These are phyloP conservation scores for Panicum miliaceum DNA, from an alignment of 176 grass and related monocot genomes.

Conservation along the genomic window DNA sequence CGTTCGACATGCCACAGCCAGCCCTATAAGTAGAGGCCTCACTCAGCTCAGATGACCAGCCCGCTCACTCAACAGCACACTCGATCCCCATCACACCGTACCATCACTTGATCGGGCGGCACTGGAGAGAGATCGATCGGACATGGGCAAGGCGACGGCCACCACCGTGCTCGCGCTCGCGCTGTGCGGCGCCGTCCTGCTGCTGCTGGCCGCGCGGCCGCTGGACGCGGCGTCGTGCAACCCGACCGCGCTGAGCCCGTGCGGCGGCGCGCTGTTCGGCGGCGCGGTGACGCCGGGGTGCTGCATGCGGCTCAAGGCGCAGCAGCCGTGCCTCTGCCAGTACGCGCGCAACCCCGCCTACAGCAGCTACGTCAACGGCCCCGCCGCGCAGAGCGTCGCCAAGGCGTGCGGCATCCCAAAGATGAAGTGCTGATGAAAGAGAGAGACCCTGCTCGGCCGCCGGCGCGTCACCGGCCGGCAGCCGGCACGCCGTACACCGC, in stretches of 20 bases:
- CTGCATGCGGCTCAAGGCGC: constrained; percentile 36
- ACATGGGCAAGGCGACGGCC: constrained; percentile 6
- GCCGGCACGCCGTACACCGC: not conserved
- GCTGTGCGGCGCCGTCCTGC: not conserved
- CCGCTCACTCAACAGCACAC: too few relatives aligned
- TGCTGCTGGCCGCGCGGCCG: not conserved
- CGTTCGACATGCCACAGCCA: too few relatives aligned
- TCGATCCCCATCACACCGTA: too few relatives aligned
- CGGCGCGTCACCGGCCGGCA: not conserved
- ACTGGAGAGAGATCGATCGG: too few relatives aligned
- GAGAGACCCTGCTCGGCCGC: not conserved
- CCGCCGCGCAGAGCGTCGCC: constrained; percentile 38
- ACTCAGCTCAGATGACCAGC: too few relatives aligned
- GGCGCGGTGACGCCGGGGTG: constrained; percentile 11
- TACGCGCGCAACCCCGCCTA: constrained; percentile 48
- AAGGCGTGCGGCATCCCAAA: constrained; percentile 24
- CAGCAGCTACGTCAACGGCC: constrained; percentile 39
- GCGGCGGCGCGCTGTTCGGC: constrained; percentile 31
- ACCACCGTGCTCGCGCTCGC: not conserved
- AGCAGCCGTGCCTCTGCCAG: constrained; percentile 60
- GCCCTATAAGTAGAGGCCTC: too few relatives aligned
- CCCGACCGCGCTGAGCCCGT: constrained; percentile 46
- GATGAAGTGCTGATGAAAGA: constrained; percentile 28
- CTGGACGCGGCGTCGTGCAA: constrained; percentile 37
- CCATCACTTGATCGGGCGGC: too few relatives aligned